Percentiles rank a stretch among this genome's conserved stretches.
These are phyloP conservation scores for Alternaria consortialis DNA, from an alignment of 2,329 filamentous ascomycete species.

Conservation along the genomic window DNA sequence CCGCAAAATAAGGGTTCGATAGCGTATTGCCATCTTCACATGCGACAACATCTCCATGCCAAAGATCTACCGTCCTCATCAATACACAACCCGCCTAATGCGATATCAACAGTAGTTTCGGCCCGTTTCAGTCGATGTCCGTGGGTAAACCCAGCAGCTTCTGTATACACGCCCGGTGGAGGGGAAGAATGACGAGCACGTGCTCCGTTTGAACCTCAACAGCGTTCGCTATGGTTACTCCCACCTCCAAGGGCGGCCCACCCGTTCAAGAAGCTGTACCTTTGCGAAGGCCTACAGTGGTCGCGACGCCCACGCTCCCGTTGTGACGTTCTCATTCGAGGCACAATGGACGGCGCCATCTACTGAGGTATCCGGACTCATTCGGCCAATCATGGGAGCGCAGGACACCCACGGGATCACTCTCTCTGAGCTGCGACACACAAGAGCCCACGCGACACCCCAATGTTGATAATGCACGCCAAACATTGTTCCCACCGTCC, in stretches of 20 bases:
- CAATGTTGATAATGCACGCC: slow-evolving; percentile 31
- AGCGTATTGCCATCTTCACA: slow-evolving; percentile 8
- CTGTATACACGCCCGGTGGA: not conserved
- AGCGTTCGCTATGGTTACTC: slow-evolving; percentile 8
- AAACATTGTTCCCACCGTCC: slow-evolving; percentile 14
- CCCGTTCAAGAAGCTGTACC: slow-evolving; percentile 23
- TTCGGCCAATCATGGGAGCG: slow-evolving; percentile 32
- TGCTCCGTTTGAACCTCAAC: slow-evolving; percentile 20
- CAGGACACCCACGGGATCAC: slow-evolving; percentile 28
- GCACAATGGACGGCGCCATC: slow-evolving; percentile 21
- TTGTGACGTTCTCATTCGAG: slow-evolving; percentile 39
- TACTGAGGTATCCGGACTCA: not conserved
- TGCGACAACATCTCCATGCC: not conserved
- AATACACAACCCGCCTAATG: not conserved
- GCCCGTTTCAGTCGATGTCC: not conserved
- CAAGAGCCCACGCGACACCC: slow-evolving; percentile 43
- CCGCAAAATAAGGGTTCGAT: slow-evolving; percentile 1
- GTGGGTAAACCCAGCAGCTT: slow-evolving; percentile 4
- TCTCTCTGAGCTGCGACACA: slow-evolving; percentile 31
- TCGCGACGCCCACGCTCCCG: slow-evolving; percentile 35
- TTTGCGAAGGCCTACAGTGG: slow-evolving; percentile 21
- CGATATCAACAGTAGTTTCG: not conserved
- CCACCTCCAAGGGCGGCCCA: slow-evolving; percentile 14
- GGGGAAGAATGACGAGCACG: slow-evolving; percentile 20
- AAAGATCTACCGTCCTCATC: not conserved